Evolutionary conservation across 108 stramenopile genomes (phyloP).

Genomic region (Nitzschia sp.): DNA sequence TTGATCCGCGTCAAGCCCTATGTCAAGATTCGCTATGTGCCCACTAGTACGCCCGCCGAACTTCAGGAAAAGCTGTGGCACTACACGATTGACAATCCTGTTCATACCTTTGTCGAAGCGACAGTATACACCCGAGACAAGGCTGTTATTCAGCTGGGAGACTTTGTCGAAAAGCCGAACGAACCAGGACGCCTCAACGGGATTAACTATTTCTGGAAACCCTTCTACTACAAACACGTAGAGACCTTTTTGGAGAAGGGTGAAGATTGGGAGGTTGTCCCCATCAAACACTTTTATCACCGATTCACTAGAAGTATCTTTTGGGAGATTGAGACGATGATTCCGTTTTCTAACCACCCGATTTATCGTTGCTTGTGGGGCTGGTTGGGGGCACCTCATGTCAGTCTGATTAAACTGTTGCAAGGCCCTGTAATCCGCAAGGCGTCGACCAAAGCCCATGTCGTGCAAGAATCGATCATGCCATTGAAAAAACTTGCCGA

Average conservation of each 20-base stretch:
- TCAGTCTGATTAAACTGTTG: conserved; percentile 48
- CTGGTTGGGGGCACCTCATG: conserved; percentile 60
- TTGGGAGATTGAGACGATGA: conserved; percentile 70
- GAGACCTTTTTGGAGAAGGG: conserved; percentile 39
- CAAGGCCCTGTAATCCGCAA: conserved; percentile 43
- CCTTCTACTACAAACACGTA: conserved; percentile 68
- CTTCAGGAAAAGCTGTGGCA: conserved; percentile 7
- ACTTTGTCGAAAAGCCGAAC: conserved; percentile 40
- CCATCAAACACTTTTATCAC: conserved; percentile 59
- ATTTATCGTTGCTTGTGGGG: conserved; percentile 58
- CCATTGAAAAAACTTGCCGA: conserved; percentile 50
- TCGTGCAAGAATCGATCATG: conserved; percentile 61
- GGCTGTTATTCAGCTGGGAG: conserved; percentile 53
- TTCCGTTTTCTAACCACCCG: conserved; percentile 62
- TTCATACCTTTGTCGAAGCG: conserved; percentile 54
- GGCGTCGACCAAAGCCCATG: conserved; percentile 34
- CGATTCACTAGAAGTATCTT: conserved; percentile 57
- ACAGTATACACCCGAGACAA: conserved; percentile 45
- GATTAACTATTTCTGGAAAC: conserved; percentile 56
- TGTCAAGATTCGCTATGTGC: conserved; percentile 49
- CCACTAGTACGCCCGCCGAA: conserved; percentile 29
- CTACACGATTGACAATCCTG: not conserved
- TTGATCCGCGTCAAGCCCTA: conserved; percentile 50
- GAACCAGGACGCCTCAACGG: conserved; percentile 11
- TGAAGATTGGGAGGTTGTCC: conserved; percentile 46